These are phyloP conservation scores for Penicillium freii DNA, from an alignment of 2,329 filamentous ascomycete species.

Conservation along the genomic window DNA sequence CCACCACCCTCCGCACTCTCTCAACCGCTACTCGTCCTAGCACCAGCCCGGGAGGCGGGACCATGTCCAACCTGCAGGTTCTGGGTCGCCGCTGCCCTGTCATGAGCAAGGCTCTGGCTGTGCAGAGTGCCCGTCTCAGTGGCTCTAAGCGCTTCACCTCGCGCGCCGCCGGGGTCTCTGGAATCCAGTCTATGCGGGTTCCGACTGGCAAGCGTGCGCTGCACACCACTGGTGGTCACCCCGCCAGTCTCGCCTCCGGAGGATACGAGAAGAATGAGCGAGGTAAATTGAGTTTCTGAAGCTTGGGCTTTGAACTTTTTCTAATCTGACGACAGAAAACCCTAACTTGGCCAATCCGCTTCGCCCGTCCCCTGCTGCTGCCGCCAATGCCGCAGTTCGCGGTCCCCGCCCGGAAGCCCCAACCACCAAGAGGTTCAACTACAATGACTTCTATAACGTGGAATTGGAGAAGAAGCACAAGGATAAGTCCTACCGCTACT, in stretches of 20 bases:
- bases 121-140: conserved; percentile 60
- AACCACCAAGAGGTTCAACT: conserved; percentile 69
- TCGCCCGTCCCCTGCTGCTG: conserved; percentile 25
- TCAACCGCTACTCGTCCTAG: conserved; percentile 65
- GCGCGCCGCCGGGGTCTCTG: conserved; percentile 30
- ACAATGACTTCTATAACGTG: conserved; percentile 79
- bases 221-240: conserved; percentile 75
- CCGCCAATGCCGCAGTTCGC: conserved; percentile 26
- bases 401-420: conserved; percentile 51
- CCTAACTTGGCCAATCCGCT: conserved; percentile 27
- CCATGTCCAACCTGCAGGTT: conserved; percentile 95
- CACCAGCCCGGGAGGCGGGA: conserved; percentile 74
- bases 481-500: conserved; percentile 99
- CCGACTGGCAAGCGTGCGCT: conserved; percentile 66
- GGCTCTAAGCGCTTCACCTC: conserved; percentile 42
- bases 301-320: conserved; percentile 1
- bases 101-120: conserved; percentile 95
- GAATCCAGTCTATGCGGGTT: conserved; percentile 48
- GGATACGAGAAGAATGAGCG: conserved; percentile 51
- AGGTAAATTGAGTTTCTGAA: conserved; percentile 39
- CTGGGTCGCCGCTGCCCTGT: conserved; percentile 93
- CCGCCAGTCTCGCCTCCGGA: conserved; percentile 70
- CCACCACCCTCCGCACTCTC: conserved; percentile 84
- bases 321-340: conserved; percentile 23
- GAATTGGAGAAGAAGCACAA: conserved; percentile 99